Evolutionary conservation across 495 filamentous ascomycete genomes (phyloP).

Genomic region (Geoglossum glabrum): DNA sequence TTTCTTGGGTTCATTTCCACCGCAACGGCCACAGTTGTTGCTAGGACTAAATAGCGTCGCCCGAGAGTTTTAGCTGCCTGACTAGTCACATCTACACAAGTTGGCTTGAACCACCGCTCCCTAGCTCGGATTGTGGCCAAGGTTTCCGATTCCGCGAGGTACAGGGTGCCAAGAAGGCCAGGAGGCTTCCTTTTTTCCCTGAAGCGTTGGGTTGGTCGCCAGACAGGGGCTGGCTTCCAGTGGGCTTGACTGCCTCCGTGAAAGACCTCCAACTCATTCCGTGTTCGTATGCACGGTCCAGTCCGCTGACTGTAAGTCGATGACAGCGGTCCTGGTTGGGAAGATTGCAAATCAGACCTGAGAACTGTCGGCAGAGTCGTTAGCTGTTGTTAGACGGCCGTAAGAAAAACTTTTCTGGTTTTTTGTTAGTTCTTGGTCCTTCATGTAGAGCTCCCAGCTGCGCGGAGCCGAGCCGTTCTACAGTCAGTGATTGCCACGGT

Average conservation of each 20-base stretch:
- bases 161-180: too few relatives aligned
- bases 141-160: conserved; percentile 2
- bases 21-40: neutral
- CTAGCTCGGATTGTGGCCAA: neutral
- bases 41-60: neutral
- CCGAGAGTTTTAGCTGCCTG: neutral
- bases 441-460: neutral
- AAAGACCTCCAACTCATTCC: neutral
- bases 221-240: neutral
- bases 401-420: neutral
- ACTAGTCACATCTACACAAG: neutral
- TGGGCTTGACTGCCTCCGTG: too few relatives aligned
- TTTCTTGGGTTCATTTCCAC: neutral
- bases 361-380: too few relatives aligned
- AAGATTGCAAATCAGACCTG: too few relatives aligned
- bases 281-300: neutral
- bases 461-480: neutral
- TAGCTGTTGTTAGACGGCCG: neutral
- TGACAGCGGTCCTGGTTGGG: neutral
- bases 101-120: neutral
- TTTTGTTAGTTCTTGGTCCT: neutral
- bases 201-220: neutral
- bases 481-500: neutral
- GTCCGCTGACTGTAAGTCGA: neutral
- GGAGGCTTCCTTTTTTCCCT: neutral